These are phyloP conservation scores for Discostella stelligera DNA, from an alignment of 352 stramenopile genomes.

Conservation along the genomic window DNA sequence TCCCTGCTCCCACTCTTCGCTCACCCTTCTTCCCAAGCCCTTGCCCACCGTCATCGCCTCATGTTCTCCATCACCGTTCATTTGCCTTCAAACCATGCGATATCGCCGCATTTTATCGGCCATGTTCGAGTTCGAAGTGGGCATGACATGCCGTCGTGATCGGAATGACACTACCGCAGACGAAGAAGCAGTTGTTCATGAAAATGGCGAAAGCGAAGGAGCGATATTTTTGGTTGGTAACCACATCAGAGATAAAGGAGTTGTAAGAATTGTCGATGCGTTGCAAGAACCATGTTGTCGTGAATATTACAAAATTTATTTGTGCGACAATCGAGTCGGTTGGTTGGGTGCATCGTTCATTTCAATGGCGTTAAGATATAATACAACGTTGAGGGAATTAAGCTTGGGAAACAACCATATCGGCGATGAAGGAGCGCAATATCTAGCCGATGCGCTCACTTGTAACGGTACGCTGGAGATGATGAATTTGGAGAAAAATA, in stretches of 20 bases:
- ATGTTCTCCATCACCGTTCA: conserved; percentile 1
- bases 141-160: background rate
- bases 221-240: conserved; percentile 11
- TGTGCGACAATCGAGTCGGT: conserved; percentile 13
- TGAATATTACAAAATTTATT: conserved; percentile 15
- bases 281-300: conserved; percentile 1
- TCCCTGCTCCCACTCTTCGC: too few species aligned
- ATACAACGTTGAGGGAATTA: conserved; percentile 13
- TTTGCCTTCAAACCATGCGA: background rate
- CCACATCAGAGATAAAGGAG: conserved; percentile 9
- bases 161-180: background rate
- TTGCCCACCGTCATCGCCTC: too few species aligned
- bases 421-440: conserved; percentile 16
- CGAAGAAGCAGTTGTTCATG: background rate
- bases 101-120: background rate
- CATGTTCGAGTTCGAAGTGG: conserved; percentile 1
- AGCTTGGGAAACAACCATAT: conserved; percentile 38
- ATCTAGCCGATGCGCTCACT: conserved; percentile 25
- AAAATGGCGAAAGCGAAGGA: background rate
- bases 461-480: conserved; percentile 35
- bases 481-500: conserved; percentile 45
- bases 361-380: background rate
- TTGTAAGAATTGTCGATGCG: conserved; percentile 4
- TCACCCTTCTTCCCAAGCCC: too few species aligned
- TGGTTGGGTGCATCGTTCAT: conserved; percentile 7